Evolutionary conservation across 2,329 filamentous ascomycete genomes (phyloP).

Genomic region (Xylariales sp.): DNA sequence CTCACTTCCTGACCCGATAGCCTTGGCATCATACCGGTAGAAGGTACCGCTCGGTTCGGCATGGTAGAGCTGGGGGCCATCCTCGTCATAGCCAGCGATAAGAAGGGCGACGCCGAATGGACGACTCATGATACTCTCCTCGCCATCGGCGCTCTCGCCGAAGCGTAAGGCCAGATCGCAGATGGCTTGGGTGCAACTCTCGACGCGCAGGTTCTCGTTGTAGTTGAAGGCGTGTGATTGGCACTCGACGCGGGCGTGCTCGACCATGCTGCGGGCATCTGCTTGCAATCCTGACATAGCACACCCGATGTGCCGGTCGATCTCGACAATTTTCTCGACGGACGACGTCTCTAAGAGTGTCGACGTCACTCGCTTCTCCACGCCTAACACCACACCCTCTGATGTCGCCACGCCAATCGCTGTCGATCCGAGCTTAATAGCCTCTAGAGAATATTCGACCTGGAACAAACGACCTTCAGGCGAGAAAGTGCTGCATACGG

Average conservation of each 20-base stretch:
- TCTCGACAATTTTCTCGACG: slow-evolving; percentile 99
- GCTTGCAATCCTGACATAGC: slow-evolving; percentile 98
- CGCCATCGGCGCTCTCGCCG: slow-evolving; percentile 95
- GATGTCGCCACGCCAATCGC: slow-evolving; percentile 97
- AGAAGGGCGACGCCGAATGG: slow-evolving; percentile 96
- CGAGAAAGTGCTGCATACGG: slow-evolving; percentile 86
- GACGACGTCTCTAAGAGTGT: slow-evolving; percentile 97
- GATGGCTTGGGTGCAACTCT: slow-evolving; percentile 98
- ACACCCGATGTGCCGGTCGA: slow-evolving; percentile 98
- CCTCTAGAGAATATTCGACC: slow-evolving; percentile 99
- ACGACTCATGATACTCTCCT: slow-evolving; percentile 98
- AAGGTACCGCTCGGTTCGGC: slow-evolving; percentile 98
- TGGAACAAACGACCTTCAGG: slow-evolving; percentile 99
- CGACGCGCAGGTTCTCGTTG: slow-evolving; percentile 91
- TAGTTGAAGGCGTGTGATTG: slow-evolving; percentile 99
- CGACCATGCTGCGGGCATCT: slow-evolving; percentile 96
- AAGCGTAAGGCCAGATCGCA: slow-evolving; percentile 97
- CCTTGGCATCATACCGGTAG: slow-evolving; percentile 99
- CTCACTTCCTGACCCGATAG: slow-evolving; percentile 96
- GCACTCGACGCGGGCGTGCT: slow-evolving; percentile 97
- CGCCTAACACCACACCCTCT: slow-evolving; percentile 93
- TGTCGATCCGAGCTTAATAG: slow-evolving; percentile 98
- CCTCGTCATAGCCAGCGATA: slow-evolving; percentile 97
- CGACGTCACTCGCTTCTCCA: slow-evolving; percentile 98
- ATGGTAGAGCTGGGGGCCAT: slow-evolving; percentile 96